Base-by-base conservation (phyloP, 345 rosid species). In the Balakata baccata region DNA sequence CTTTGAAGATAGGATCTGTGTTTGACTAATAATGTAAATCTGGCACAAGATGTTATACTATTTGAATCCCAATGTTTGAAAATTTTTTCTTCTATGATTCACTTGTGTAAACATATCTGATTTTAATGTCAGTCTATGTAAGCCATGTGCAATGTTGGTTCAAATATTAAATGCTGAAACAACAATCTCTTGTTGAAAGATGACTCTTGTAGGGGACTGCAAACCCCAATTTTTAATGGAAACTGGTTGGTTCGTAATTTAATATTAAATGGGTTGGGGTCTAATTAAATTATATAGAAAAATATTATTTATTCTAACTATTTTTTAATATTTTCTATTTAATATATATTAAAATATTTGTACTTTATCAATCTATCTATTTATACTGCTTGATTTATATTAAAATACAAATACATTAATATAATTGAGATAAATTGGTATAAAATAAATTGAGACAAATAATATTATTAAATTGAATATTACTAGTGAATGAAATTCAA, bases 131-230 rank as follows among this genome's bases (percentile, higher is more conserved):
- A 77, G 85, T 57, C 41, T 45, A 45, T 83, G 88, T 62, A 70
- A 80, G 80, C 77, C 75, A 75, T 80, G 78, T 59, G 89, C 80
- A 75, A 69, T 84, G 92, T 78, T 77, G 84, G 66, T 53, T 76
- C 62, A 7, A 46, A 62, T 84, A 79, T 72, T 85, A 62, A 85
- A 84, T 81, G 78, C 18, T 72, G 78, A 83, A 56, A 63, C 59
- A 81, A 75, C 86, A 14, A 47, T 57, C 75, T 74, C 69, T 66
- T 62, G 38, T 68, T 71, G 80, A 67, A 75, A 74, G 41, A 57
- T 53, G 85, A 74, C 79, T 20, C 75, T 59, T 74, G 84, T 67
- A 69, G 78, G 81, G 81, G 80, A 77, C 85, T 75, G 34, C 83
- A 54, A 1, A 23, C 39, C 69, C 66, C 76, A 14, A 37, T 50